Percentiles rank a stretch among this genome's conserved stretches.
These are phyloP conservation scores for Fusarium nodosum DNA, from an alignment of 2,329 filamentous ascomycete genomes.

Conservation along the genomic window DNA sequence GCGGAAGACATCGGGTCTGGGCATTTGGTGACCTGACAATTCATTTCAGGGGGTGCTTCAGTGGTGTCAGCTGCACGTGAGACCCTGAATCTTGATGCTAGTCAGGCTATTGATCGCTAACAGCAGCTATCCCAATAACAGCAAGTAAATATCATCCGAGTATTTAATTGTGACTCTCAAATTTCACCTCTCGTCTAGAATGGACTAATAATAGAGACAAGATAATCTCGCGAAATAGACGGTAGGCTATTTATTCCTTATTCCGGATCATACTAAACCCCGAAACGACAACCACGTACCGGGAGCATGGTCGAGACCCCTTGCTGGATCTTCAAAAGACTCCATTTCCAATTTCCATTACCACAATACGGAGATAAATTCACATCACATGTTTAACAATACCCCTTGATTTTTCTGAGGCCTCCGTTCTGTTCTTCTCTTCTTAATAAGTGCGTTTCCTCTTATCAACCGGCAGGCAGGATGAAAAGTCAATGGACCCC, in stretches of 20 bases:
- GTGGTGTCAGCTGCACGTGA: slow-evolving; percentile 24
- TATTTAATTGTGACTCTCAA: not conserved
- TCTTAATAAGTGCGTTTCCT: not conserved
- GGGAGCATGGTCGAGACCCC: slow-evolving; percentile 22
- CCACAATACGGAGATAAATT: slow-evolving; percentile 7
- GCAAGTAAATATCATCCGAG: not conserved
- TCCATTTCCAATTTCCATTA: slow-evolving; percentile 23
- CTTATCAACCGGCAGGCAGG: not conserved
- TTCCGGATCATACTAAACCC: slow-evolving; percentile 1
- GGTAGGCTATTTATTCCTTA: not conserved
- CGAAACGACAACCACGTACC: slow-evolving; percentile 5
- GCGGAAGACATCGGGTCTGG: not conserved
- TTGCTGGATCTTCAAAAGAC: slow-evolving; percentile 13
- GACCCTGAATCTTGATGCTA: slow-evolving; percentile 1
- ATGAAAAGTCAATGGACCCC: not conserved
- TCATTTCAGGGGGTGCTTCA: slow-evolving; percentile 23
- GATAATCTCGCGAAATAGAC: slow-evolving; percentile 7
- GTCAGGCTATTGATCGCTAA: slow-evolving; percentile 9
- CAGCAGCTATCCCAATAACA: slow-evolving; percentile 8
- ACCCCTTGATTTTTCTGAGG: slow-evolving; percentile 1
- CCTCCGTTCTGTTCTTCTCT: not conserved
- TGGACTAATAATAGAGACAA: slow-evolving; percentile 3
- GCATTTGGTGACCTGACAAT: not conserved
- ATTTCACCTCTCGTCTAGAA: slow-evolving; percentile 6
- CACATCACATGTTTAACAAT: slow-evolving; percentile 20